These are phyloP conservation scores for Omphalea diandra DNA, from an alignment of 441 rosid species.

Conservation along the genomic window DNA sequence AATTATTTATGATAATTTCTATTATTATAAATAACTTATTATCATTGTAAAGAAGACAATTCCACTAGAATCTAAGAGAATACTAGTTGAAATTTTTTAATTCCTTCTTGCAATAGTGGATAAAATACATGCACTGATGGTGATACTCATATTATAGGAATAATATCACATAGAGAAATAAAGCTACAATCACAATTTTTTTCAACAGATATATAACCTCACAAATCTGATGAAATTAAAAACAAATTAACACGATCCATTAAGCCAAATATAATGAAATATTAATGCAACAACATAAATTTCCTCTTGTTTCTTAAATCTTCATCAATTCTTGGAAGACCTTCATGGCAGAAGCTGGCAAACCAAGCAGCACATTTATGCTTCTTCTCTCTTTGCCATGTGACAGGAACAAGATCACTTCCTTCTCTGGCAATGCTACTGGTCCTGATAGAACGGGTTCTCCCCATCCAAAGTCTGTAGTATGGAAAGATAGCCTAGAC, in stretches of 20 bases:
- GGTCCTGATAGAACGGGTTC: slow-evolving; percentile 78
- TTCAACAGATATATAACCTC: too few relatives aligned
- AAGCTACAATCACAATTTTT: too few relatives aligned
- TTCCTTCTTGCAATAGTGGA: too few relatives aligned
- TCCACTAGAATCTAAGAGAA: too few relatives aligned
- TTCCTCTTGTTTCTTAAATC: slow-evolving; percentile 21
- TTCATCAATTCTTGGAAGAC: slow-evolving; percentile 57
- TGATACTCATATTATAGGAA: too few relatives aligned
- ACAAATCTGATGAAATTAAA: too few relatives aligned
- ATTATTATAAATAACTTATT: too few relatives aligned
- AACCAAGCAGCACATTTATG: slow-evolving; percentile 79
- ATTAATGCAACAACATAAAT: neutral
- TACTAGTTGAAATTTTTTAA: too few relatives aligned
- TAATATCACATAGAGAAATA: too few relatives aligned
- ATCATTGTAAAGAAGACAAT: too few relatives aligned
- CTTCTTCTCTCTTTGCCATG: slow-evolving; percentile 73
- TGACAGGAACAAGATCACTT: slow-evolving; percentile 77
- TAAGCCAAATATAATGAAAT: neutral
- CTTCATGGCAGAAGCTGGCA: slow-evolving; percentile 78
- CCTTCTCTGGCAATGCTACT: slow-evolving; percentile 84
- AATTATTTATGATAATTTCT: too few relatives aligned
- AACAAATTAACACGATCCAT: neutral
- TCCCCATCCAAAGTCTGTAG: slow-evolving; percentile 90
- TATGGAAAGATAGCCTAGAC: slow-evolving; percentile 71
- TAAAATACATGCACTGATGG: too few relatives aligned